These are phyloP conservation scores for Calonectria crousiana DNA, from an alignment of 2,329 filamentous ascomycete genomes.

Conservation along the genomic window DNA sequence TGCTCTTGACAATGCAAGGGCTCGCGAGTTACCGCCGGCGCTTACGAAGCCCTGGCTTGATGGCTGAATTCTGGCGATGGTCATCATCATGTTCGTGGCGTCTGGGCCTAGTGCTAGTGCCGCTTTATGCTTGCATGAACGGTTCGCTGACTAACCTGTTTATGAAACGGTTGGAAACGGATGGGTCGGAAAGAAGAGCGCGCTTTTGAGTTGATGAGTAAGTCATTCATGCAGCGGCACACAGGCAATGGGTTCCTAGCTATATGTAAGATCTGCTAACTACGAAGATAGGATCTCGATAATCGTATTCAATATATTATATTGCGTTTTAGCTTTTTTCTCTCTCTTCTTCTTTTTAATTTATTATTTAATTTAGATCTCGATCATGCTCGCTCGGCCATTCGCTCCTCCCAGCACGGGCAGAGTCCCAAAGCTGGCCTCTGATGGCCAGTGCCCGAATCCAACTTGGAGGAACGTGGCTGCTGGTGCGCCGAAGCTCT, in stretches of 20 bases:
- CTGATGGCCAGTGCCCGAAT: slow-evolving; percentile 10
- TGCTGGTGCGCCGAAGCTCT: background rate
- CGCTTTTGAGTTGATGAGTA: background rate
- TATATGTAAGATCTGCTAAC: background rate
- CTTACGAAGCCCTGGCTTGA: slow-evolving; percentile 19
- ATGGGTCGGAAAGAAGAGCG: slow-evolving; percentile 8
- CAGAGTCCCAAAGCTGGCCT: slow-evolving; percentile 12
- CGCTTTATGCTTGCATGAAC: background rate
- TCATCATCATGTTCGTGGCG: slow-evolving; percentile 3
- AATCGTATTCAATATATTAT: background rate
- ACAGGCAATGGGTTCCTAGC: background rate
- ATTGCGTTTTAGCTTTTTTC: background rate
- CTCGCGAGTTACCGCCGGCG: slow-evolving; percentile 8
- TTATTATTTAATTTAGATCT: background rate
- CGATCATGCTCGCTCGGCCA: background rate
- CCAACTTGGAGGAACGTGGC: slow-evolving; percentile 1
- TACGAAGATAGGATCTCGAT: background rate
- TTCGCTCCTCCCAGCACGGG: background rate
- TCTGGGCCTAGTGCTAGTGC: background rate
- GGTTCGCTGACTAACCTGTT: slow-evolving; percentile 8
- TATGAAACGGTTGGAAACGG: slow-evolving; percentile 14
- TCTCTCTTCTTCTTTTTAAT: background rate
- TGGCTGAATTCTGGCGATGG: slow-evolving; percentile 1
- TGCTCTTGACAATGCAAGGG: slow-evolving; percentile 30
- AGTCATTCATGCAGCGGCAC: background rate